A percentile compares a stretch with the other conserved stretches of the same genome.
Evolutionary conservation across 75 land plant species (phyloP).

Genomic region (Gnetum montanum): DNA sequence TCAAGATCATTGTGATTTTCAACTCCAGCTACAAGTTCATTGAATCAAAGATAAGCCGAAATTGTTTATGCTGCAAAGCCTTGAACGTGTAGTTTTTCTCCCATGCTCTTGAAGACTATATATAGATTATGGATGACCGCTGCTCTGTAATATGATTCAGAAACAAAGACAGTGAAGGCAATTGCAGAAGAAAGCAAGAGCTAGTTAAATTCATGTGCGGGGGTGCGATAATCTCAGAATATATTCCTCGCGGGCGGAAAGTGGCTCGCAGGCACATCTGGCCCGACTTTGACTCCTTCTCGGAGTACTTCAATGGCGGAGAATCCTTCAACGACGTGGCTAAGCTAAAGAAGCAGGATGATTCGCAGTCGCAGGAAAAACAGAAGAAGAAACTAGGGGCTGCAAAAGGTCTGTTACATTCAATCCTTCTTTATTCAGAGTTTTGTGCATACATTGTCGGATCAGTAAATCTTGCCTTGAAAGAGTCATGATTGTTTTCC

Average conservation of each 20-base stretch:
- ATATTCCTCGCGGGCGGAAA: background rate
- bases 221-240: slow-evolving; percentile 3
- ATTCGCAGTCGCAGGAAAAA: background rate
- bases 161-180: too few relatives aligned
- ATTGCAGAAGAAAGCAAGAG: too few relatives aligned
- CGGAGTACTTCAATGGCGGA: slow-evolving; percentile 3
- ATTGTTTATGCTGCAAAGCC: too few relatives aligned
- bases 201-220: slow-evolving; percentile 5
- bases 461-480: background rate
- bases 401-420: background rate
- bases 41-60: too few relatives aligned
- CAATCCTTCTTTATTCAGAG: background rate
- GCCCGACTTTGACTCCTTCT: slow-evolving; percentile 5
- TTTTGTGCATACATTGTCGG: background rate
- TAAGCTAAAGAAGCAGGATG: background rate
- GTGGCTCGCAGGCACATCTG: background rate
- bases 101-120: too few relatives aligned
- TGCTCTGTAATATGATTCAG: too few relatives aligned
- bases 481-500: background rate
- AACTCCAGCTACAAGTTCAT: too few relatives aligned
- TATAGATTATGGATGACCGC: too few relatives aligned
- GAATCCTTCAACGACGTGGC: background rate
- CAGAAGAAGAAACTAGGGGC: background rate
- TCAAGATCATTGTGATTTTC: too few relatives aligned
- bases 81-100: too few relatives aligned